Evolutionary conservation across 108 stramenopile species (phyloP), one percentile per base, ranked within the genome.

Genomic region (Cyclostephanos invisitatus): DNA sequence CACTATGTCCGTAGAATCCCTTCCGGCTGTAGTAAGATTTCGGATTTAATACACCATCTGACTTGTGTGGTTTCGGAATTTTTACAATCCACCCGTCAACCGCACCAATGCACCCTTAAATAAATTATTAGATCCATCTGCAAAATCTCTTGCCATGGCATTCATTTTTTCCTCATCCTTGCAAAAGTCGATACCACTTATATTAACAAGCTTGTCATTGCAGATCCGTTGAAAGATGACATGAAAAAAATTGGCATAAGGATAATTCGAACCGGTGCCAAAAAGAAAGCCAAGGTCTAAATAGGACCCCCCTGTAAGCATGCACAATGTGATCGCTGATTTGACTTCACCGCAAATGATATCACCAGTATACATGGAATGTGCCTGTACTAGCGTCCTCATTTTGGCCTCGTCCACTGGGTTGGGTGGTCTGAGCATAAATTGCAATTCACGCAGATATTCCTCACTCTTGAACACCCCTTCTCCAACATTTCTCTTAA

Each of bases 1-100:
- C 44, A 24, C 29, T 42, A 66, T 51, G 17, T 40, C 47, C 49
- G 27, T 14, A 54, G 27, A 36, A 68, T 17, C 50, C 25, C n/a
- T 55, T 68, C 27, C 51, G 27, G 17, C 74, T 71, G 51, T 71
- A 76, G 44, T 64, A 75, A n/a, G 62, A 54, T 3, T 36, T 68
- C 7, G 74, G 53, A 75, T 81, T 56, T 1, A 68, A 68, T 1
- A 49, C 47, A 3, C 68, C n/a, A 20, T 69, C 21, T 37, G 3
- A 10, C 37, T 42, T 64, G 42, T 12, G 3, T n/a, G 68, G 68
- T 38, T 38, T 70, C 32, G 1, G 35, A 40, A 70, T 59, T 38
- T 59, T 70, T 7, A 71, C 70, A 36, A 71, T 38, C 70, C 70
- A 71, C 0, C 70, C 70, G 49, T 62, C 70, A 10, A 71, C 48